A percentile compares a stretch with the other conserved stretches of the same genome.
These are phyloP conservation scores for Cairneyella variabilis DNA, from an alignment of 495 filamentous ascomycete species.

Conservation along the genomic window DNA sequence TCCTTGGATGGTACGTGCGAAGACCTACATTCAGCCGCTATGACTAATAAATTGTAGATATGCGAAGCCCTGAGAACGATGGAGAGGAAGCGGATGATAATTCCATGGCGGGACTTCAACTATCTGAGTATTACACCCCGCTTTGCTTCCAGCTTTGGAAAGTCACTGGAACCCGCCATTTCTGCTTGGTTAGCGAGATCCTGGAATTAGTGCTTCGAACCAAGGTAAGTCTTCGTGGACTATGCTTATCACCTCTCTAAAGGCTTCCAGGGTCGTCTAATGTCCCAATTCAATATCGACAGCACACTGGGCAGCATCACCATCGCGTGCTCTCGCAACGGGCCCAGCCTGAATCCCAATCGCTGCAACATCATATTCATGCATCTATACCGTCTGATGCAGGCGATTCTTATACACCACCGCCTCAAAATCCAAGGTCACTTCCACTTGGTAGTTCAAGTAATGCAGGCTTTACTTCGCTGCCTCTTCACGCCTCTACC, in stretches of 20 bases:
- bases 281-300: conserved; percentile 71
- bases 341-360: conserved; percentile 33
- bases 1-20: conserved; percentile 19
- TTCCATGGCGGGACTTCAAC: conserved; percentile 2
- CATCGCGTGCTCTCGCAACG: conserved; percentile 42
- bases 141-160: conserved; percentile 17
- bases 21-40: not conserved
- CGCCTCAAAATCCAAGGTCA: conserved; percentile 65
- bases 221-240: conserved; percentile 30
- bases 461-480: conserved; percentile 59
- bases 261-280: conserved; percentile 46
- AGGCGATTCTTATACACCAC: conserved; percentile 51
- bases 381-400: conserved; percentile 56
- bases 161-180: conserved; percentile 38
- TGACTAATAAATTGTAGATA: conserved; percentile 8
- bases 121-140: conserved; percentile 16
- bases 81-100: conserved; percentile 8
- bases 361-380: conserved; percentile 54
- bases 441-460: conserved; percentile 63
- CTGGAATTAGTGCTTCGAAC: conserved; percentile 55
- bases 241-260: no score
- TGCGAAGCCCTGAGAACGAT: not conserved
- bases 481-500: conserved; percentile 57
- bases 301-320: conserved; percentile 54
- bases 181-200: conserved; percentile 52